Evolutionary conservation across 2,329 filamentous ascomycete genomes (phyloP), one percentile per base, ranked within the genome.

Genomic region (Camptophora hylomeconis): DNA sequence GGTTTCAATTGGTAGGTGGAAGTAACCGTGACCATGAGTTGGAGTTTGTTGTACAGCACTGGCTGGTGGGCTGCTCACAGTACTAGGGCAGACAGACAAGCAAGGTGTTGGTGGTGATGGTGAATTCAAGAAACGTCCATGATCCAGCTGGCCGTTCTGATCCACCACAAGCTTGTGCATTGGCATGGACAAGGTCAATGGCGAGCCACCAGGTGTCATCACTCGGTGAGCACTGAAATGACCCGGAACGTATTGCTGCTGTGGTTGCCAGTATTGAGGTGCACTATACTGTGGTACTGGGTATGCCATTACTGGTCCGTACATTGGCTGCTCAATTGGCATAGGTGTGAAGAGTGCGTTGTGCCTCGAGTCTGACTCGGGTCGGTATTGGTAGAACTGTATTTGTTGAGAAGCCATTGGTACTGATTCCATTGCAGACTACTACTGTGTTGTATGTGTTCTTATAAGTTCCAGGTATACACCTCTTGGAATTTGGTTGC

Each of bases 301-400:
- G 35, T 45, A 39, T 35, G 45, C 58, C 18, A 49, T 38, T 26
- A 52, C 51, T 41, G 54, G 46, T 20, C 45, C 44, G 51, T 56
- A 55, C 47, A 58, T 52, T 60, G 67, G 39, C 28, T 56, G 50
- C 33, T 68, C 65, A 23, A 60, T 58, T 36, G 69, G 72, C 51
- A 72, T 69, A 37, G 72, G 69, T 40, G 75, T 70, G 63, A 83
- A 86, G 57, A 81, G 75, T 31, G 73, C 73, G 57, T 86, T 77
- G 50, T 69, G 68, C 52, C 84, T 78, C 39, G 72, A 64, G 53
- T 72, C 75, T 40, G 76, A 67, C 45, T 89, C 80, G 42, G 79
- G 74, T 48, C 73, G 77, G 64, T 87, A 92, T 67, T 86, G 89
- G 69, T 80, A 86, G 65, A 84, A 92, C 35, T 80, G 65, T 42